These are phyloP conservation scores for Gamarada debralockiae DNA, from an alignment of 495 filamentous ascomycete genomes.

Conservation along the genomic window DNA sequence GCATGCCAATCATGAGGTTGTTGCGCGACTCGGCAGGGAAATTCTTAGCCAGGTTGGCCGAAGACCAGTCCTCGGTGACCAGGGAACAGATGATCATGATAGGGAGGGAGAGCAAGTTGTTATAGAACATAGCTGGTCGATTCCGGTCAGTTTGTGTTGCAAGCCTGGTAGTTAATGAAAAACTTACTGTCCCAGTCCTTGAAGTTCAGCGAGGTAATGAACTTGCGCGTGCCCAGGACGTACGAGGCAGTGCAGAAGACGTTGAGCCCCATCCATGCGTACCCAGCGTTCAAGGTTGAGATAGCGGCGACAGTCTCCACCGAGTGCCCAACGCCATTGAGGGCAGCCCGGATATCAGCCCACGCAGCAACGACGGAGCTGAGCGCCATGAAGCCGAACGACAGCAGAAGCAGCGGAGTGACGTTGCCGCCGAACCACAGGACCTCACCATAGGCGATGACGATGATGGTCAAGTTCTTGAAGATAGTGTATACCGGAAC, in stretches of 20 bases:
- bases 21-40: slow-evolving; percentile 80
- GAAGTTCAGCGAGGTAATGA: slow-evolving; percentile 99
- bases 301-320: slow-evolving; percentile 67
- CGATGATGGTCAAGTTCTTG: slow-evolving; percentile 98
- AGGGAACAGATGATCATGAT: slow-evolving; percentile 80
- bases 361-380: slow-evolving; percentile 94
- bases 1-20: slow-evolving; percentile 77
- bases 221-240: slow-evolving; percentile 89
- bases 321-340: slow-evolving; percentile 46
- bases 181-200: slow-evolving; percentile 97
- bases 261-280: slow-evolving; percentile 97
- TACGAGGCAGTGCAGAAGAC: slow-evolving; percentile 93
- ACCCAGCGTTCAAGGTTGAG: slow-evolving; percentile 89
- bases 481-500: slow-evolving; percentile 99
- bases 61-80: slow-evolving; percentile 87
- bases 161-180: slow-evolving; percentile 20
- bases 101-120: slow-evolving; percentile 96
- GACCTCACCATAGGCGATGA: slow-evolving; percentile 97
- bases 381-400: slow-evolving; percentile 95
- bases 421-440: slow-evolving; percentile 98
- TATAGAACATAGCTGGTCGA: slow-evolving; percentile 93
- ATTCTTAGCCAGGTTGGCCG: slow-evolving; percentile 75
- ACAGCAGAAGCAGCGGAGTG: slow-evolving; percentile 79
- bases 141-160: background rate
- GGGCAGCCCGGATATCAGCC: slow-evolving; percentile 92